These are phyloP conservation scores for Populus davidiana DNA, from an alignment of 345 rosid genomes.

Conservation along the genomic window DNA sequence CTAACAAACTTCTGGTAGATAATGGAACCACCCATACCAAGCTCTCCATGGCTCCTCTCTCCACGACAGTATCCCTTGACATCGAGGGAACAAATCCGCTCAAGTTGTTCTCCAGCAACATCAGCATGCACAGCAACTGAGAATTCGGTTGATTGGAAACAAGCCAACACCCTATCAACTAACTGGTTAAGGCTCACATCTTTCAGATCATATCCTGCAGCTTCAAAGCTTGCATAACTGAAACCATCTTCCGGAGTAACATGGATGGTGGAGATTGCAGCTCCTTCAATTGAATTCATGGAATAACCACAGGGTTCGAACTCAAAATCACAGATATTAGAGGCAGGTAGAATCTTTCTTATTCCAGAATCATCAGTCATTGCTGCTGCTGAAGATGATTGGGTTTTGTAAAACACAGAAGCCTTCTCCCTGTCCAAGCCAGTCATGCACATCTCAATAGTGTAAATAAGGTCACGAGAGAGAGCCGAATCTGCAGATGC, in stretches of 20 bases:
- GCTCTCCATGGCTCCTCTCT: conserved; percentile 26
- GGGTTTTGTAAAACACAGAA: conserved; percentile 23
- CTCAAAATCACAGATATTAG: conserved; percentile 28
- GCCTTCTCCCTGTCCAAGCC: conserved; percentile 26
- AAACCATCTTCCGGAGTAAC: conserved; percentile 32
- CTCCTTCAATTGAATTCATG: conserved; percentile 29
- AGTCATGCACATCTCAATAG: conserved; percentile 34
- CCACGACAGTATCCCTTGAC: conserved; percentile 25
- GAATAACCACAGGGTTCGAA: conserved; percentile 35
- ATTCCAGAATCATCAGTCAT: conserved; percentile 29
- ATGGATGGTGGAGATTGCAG: conserved; percentile 23
- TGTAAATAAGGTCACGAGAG: conserved; percentile 12
- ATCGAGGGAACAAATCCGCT: conserved; percentile 14
- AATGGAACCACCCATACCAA: conserved; percentile 27
- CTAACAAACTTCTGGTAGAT: conserved; percentile 24
- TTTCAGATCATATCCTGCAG: conserved; percentile 19
- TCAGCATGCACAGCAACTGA: conserved; percentile 30
- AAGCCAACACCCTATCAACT: conserved; percentile 30
- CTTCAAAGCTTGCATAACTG: conserved; percentile 32
- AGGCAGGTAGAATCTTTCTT: conserved; percentile 27
- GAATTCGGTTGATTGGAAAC: conserved; percentile 30
- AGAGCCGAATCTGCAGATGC: conserved; percentile 15
- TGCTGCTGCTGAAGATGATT: conserved; percentile 15
- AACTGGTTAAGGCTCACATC: conserved; percentile 9
- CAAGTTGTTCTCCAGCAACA: conserved; percentile 1